These are phyloP conservation scores for Solanum hybrid DNA, from an alignment of 305 asterid genomes.

Conservation along the genomic window DNA sequence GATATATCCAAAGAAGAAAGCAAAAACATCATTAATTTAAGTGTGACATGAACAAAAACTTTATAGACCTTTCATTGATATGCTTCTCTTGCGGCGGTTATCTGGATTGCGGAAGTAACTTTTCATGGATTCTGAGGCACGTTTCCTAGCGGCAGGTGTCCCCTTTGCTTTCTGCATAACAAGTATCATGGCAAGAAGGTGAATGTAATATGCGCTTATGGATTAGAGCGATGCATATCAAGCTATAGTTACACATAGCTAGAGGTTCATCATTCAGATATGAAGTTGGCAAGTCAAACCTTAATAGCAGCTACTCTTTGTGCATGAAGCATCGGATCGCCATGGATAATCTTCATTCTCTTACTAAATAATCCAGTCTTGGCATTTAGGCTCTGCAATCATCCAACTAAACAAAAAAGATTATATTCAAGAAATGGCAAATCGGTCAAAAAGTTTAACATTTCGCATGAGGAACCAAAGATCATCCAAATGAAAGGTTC, in stretches of 20 bases:
- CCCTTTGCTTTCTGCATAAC: constrained; percentile 61
- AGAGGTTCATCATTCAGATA: neutral
- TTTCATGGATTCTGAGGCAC: constrained; percentile 83
- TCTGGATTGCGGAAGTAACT: constrained; percentile 68
- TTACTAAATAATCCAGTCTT: constrained; percentile 81
- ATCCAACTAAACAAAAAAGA: constrained; percentile 74
- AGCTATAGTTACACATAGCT: neutral
- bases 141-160: constrained; percentile 71
- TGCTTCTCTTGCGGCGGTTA: constrained; percentile 84
- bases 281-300: constrained; percentile 27
- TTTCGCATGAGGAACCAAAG: neutral
- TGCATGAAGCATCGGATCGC: constrained; percentile 73
- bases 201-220: neutral
- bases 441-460: neutral
- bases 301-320: constrained; percentile 91
- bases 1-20: neutral
- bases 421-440: constrained; percentile 32
- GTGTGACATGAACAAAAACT: neutral
- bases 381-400: constrained; percentile 98
- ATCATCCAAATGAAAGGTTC: neutral
- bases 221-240: neutral
- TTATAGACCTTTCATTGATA: constrained; percentile 67
- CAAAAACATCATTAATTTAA: neutral
- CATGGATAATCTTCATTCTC: constrained; percentile 85
- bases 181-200: neutral